These are phyloP conservation scores for Erodium chrysanthum DNA, from an alignment of 441 rosid genomes.

Conservation along the genomic window DNA sequence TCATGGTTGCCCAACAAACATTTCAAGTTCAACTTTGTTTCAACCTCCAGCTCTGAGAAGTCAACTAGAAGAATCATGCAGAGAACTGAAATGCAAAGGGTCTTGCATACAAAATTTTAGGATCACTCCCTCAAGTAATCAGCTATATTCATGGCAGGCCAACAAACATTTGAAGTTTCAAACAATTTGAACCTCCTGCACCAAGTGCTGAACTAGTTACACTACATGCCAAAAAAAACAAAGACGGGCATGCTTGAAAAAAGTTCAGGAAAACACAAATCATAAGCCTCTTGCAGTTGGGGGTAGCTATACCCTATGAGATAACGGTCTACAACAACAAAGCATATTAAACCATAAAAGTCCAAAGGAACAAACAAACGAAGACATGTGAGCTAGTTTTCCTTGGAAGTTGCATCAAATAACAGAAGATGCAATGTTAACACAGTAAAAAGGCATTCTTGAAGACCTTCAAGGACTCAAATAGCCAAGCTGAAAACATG, in stretches of 20 bases:
- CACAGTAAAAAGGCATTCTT: neutral
- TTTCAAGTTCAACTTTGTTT: conserved; percentile 32
- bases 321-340: neutral
- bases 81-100: neutral
- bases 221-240: neutral
- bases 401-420: conserved; percentile 16
- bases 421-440: conserved; percentile 15
- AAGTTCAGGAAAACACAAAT: neutral
- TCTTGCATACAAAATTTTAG: conserved; percentile 10
- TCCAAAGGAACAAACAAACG: conserved; percentile 10
- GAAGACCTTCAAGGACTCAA: conserved; percentile 2
- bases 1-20: conserved; percentile 45
- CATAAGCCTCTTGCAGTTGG: neutral
- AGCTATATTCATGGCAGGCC: conserved; percentile 3
- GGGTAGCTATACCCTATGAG: neutral
- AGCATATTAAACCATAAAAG: conserved; percentile 8
- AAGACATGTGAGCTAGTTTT: neutral
- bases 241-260: neutral
- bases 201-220: neutral
- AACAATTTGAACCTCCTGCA: neutral
- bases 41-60: conserved; percentile 20
- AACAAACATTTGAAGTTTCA: conserved; percentile 1
- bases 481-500: conserved; percentile 16
- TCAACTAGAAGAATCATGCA: conserved; percentile 15
- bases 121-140: neutral